These are phyloP conservation scores for Xylaria cubensis DNA, from an alignment of 495 filamentous ascomycete species.

Conservation along the genomic window DNA sequence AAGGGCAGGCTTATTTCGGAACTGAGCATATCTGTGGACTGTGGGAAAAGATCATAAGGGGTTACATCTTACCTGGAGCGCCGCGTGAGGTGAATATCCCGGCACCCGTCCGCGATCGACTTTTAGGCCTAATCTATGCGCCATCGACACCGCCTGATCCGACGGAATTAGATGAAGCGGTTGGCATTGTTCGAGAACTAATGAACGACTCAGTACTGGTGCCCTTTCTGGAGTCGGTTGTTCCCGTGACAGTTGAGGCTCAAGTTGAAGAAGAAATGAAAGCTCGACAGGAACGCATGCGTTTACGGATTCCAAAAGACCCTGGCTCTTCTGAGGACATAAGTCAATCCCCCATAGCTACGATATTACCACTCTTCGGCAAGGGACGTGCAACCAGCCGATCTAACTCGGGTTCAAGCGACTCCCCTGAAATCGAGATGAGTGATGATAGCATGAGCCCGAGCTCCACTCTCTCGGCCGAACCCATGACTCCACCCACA, in stretches of 20 bases:
- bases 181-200: slow-evolving; percentile 87
- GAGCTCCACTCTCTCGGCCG: slow-evolving; percentile 57
- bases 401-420: slow-evolving; percentile 48
- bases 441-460: slow-evolving; percentile 60
- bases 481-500: slow-evolving; percentile 88
- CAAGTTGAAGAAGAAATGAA: slow-evolving; percentile 42
- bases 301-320: slow-evolving; percentile 48
- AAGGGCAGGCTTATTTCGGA: slow-evolving; percentile 51
- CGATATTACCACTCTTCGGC: slow-evolving; percentile 53
- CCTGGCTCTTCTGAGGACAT: slow-evolving; percentile 42
- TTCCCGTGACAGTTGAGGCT: slow-evolving; percentile 45
- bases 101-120: slow-evolving; percentile 77
- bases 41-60: slow-evolving; percentile 69
- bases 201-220: slow-evolving; percentile 96
- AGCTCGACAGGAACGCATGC: slow-evolving; percentile 46
- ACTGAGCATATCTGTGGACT: slow-evolving; percentile 76
- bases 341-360: slow-evolving; percentile 50
- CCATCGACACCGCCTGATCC: slow-evolving; percentile 73
- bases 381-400: slow-evolving; percentile 46
- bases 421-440: slow-evolving; percentile 45
- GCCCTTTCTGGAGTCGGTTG: slow-evolving; percentile 74
- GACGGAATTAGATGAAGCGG: slow-evolving; percentile 82
- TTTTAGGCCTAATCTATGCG: slow-evolving; percentile 69
- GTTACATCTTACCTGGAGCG: slow-evolving; percentile 80
- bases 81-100: slow-evolving; percentile 94